A percentile compares a stretch with the other conserved stretches of the same genome.
Evolutionary conservation across 768 basidiomycete species (phyloP).

Genomic region (Tulasnella sp.): DNA sequence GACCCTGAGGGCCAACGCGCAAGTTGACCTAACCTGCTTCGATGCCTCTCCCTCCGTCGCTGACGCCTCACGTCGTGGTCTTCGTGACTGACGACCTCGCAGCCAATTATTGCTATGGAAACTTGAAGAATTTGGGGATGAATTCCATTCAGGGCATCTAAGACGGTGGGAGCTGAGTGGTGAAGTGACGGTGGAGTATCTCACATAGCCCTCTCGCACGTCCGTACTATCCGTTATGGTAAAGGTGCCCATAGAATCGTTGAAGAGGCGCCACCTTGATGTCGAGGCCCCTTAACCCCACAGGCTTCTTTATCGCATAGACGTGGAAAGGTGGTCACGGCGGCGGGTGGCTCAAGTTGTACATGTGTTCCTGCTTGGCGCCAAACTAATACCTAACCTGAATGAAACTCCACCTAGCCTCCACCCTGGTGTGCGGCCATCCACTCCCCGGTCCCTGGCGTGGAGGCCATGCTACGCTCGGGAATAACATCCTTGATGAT

Average conservation of each 20-base stretch:
- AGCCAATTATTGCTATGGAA: too few species aligned
- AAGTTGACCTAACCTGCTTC: neutral
- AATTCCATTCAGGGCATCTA: neutral
- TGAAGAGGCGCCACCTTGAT: too few species aligned
- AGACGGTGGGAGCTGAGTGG: too few species aligned
- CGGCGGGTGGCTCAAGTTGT: neutral
- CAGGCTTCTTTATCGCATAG: neutral
- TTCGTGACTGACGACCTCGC: conserved; percentile 66
- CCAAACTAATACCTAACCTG: neutral
- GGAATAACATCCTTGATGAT: neutral
- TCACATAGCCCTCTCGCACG: too few species aligned
- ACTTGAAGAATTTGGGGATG: too few species aligned
- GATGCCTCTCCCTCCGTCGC: conserved; percentile 54
- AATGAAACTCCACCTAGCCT: neutral
- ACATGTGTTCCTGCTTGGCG: neutral
- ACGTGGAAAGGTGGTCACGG: neutral
- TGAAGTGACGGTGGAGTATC: too few species aligned
- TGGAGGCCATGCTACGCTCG: neutral
- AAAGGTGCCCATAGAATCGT: too few species aligned
- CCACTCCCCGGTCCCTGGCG: neutral
- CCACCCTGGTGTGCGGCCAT: neutral
- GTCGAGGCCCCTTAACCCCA: neutral
- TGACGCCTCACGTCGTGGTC: conserved; percentile 78
- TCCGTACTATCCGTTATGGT: too few species aligned
- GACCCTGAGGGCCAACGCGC: conserved; percentile 4